Evolutionary conservation across 345 rosid genomes (phyloP).

Genomic region (Bruguiera gymnorhiza): DNA sequence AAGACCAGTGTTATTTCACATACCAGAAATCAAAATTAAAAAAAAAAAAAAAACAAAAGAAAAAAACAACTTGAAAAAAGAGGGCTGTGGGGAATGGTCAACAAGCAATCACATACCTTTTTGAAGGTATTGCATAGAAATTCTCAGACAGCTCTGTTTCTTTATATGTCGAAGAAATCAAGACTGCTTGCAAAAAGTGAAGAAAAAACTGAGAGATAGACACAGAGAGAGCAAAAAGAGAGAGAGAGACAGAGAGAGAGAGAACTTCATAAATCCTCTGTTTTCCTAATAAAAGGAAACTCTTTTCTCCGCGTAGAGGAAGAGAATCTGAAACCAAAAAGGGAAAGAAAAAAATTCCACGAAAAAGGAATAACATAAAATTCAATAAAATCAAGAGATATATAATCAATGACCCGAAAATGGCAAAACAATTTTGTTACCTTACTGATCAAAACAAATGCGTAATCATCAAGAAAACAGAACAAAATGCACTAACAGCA

Average conservation of each 20-base stretch:
- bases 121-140: constrained; percentile 23
- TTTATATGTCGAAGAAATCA: neutral
- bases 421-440: too few relatives aligned
- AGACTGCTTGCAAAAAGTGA: constrained; percentile 1
- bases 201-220: neutral
- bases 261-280: constrained; percentile 18
- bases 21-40: neutral
- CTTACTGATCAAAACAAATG: too few relatives aligned
- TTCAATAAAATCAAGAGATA: neutral
- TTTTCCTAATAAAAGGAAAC: neutral
- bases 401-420: neutral
- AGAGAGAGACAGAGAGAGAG: constrained; percentile 11
- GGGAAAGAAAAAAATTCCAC: neutral
- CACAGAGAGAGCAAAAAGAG: neutral
- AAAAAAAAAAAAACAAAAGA: neutral
- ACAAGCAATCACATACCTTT: constrained; percentile 19
- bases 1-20: too few relatives aligned
- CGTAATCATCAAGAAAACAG: neutral
- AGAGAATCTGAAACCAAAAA: neutral
- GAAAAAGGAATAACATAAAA: neutral
- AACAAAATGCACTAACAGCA: neutral
- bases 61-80: neutral
- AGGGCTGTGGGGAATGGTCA: neutral
- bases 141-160: neutral
- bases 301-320: neutral